These are phyloP conservation scores for Parsonsia alboflavescens DNA, from an alignment of 257 asterid genomes.

Conservation along the genomic window DNA sequence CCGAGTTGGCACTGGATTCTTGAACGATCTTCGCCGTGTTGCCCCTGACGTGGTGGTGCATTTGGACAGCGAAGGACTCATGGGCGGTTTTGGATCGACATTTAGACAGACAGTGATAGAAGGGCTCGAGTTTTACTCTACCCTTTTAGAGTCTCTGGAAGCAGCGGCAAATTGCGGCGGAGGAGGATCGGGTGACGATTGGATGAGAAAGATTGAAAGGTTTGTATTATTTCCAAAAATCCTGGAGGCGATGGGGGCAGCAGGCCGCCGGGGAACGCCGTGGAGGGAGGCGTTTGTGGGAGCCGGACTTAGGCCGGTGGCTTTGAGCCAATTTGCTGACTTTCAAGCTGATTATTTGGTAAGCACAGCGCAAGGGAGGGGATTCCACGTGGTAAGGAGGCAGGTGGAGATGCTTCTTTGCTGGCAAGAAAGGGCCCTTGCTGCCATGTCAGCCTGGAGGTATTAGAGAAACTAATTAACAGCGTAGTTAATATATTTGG, in stretches of 20 bases:
- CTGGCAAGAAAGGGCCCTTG: constrained; percentile 86
- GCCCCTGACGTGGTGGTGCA: constrained; percentile 85
- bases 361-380: constrained; percentile 63
- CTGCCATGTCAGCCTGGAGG: constrained; percentile 96
- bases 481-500: not conserved
- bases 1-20: constrained; percentile 59
- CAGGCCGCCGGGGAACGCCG: constrained; percentile 51
- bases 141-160: constrained; percentile 71
- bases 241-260: constrained; percentile 52
- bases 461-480: constrained; percentile 29
- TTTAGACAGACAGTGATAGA: constrained; percentile 72
- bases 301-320: constrained; percentile 77
- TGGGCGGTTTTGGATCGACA: constrained; percentile 47
- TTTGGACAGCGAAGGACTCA: constrained; percentile 66
- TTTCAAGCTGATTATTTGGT: constrained; percentile 82
- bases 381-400: constrained; percentile 77
- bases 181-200: constrained; percentile 42
- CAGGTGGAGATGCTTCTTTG: constrained; percentile 97
- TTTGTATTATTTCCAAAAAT: constrained; percentile 74
- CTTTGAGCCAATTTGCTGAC: constrained; percentile 69
- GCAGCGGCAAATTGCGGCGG: constrained; percentile 45
- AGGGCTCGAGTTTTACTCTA: constrained; percentile 82
- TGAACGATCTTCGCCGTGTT: constrained; percentile 63
- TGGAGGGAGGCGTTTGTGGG: constrained; percentile 79
- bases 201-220: constrained; percentile 64